Percentiles rank a stretch among this genome's conserved stretches.
Evolutionary conservation across 2,329 filamentous ascomycete species (phyloP).

Genomic region (Ceratocystis albifundus): DNA sequence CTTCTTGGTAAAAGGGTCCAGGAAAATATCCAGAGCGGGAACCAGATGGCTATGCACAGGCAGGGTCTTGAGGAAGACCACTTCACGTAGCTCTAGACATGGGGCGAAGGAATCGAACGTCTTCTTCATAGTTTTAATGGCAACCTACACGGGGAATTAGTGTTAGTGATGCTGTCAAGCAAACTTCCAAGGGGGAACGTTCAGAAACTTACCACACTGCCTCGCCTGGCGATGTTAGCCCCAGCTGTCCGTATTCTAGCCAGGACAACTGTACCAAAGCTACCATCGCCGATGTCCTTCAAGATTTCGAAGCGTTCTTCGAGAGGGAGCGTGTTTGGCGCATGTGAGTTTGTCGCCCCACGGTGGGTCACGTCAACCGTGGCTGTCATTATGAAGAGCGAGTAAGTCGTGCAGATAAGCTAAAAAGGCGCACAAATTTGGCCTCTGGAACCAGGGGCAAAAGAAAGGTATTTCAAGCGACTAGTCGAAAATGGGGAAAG

Average conservation of each 20-base stretch:
- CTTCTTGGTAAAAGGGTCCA: slow-evolving; percentile 91
- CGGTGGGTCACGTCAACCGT: slow-evolving; percentile 60
- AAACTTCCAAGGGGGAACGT: background rate
- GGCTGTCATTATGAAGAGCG: slow-evolving; percentile 15
- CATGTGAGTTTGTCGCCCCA: slow-evolving; percentile 47
- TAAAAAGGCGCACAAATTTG: slow-evolving; percentile 24
- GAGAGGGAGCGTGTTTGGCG: slow-evolving; percentile 48
- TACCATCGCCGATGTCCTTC: slow-evolving; percentile 97
- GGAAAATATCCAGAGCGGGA: slow-evolving; percentile 95
- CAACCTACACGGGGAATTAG: slow-evolving; percentile 50
- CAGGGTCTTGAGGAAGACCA: slow-evolving; percentile 86
- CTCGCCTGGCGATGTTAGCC: slow-evolving; percentile 74
- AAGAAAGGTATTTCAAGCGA: background rate
- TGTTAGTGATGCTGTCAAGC: background rate
- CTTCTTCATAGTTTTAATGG: slow-evolving; percentile 99
- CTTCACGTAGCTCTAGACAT: slow-evolving; percentile 87
- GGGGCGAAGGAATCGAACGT: slow-evolving; percentile 84
- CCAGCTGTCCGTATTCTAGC: slow-evolving; percentile 86
- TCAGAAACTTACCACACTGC: slow-evolving; percentile 65
- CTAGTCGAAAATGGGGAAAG: slow-evolving; percentile 17
- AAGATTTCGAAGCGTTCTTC: slow-evolving; percentile 94
- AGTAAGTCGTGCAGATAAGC: slow-evolving; percentile 4
- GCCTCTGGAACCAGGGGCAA: slow-evolving; percentile 13
- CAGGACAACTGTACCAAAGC: slow-evolving; percentile 90
- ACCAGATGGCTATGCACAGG: slow-evolving; percentile 84